phyloP scores from a whole-genome alignment of 148 eudicot genomes.

The Rhododendron henanense region DNA sequence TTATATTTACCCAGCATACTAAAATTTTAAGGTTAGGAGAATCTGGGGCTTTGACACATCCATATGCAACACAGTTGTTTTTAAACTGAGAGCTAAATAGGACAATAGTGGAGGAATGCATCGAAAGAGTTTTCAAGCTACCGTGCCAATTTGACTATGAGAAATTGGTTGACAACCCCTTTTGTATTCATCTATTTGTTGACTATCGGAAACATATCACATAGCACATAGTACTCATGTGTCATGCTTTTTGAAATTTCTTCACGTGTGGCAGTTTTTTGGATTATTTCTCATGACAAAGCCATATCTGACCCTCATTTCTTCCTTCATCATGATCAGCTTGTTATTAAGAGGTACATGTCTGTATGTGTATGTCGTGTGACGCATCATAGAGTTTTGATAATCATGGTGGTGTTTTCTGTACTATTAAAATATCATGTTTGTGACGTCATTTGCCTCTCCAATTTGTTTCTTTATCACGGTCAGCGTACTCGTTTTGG shows the following conservation, averaged over 20 bases:
- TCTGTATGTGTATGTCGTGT: not conserved
- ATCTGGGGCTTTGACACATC: not conserved
- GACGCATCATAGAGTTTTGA: not conserved
- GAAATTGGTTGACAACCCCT: not conserved
- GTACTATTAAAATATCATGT: not conserved
- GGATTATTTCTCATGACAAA: not conserved
- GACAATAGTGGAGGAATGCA: not conserved
- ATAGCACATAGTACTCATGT: not conserved
- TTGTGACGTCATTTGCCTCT: not conserved
- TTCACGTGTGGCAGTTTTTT: not conserved
- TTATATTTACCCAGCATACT: not conserved
- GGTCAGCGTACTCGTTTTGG: not conserved
- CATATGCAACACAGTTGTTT: not conserved
- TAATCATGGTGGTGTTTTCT: not conserved
- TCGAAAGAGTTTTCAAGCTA: not conserved
- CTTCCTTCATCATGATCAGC: not conserved
- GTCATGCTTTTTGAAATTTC: not conserved
- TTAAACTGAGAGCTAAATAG: not conserved
- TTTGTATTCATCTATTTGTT: not conserved
- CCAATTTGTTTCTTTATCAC: not conserved
- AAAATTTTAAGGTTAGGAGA: not conserved
- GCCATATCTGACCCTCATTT: not conserved
- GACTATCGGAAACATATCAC: not conserved
- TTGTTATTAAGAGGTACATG: not conserved
- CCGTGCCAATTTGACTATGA: not conserved